phyloP scores from a whole-genome alignment of 805 yeast species.

The Cyberlindnera suaveolens region DNA sequence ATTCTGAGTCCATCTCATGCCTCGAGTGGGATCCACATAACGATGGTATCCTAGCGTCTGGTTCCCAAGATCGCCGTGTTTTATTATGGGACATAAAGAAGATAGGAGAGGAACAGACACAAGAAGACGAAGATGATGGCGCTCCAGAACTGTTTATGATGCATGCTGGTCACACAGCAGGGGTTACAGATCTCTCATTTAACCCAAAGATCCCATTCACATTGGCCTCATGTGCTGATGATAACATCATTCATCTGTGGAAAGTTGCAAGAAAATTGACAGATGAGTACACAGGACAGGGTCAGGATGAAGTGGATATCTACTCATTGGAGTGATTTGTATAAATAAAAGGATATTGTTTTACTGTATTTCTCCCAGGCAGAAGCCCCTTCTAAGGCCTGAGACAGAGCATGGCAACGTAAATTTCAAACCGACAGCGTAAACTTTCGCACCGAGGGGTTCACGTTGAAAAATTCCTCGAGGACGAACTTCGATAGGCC shows the following conservation, averaged over 20 bases:
- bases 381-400: too few relatives aligned
- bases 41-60: slow-evolving; percentile 74
- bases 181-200: slow-evolving; percentile 68
- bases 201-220: slow-evolving; percentile 70
- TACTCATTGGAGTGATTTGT: slow-evolving; percentile 15
- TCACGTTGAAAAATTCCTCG: slow-evolving; percentile 7
- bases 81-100: slow-evolving; percentile 75
- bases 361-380: too few relatives aligned
- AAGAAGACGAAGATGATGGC: slow-evolving; percentile 88
- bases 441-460: too few relatives aligned
- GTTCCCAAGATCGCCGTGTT: slow-evolving; percentile 71
- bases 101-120: slow-evolving; percentile 80
- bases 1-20: slow-evolving; percentile 62
- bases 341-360: too few relatives aligned
- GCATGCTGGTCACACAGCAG: slow-evolving; percentile 87
- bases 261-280: slow-evolving; percentile 32
- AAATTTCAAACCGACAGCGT: slow-evolving; percentile 3
- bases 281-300: slow-evolving; percentile 19
- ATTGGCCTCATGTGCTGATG: slow-evolving; percentile 49
- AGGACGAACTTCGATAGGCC: not conserved
- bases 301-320: slow-evolving; percentile 17
- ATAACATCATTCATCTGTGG: slow-evolving; percentile 41
- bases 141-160: slow-evolving; percentile 84
- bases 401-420: not conserved
- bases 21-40: slow-evolving; percentile 72